These are phyloP conservation scores for Penicillium silybi DNA, from an alignment of 495 filamentous ascomycete genomes.

Conservation along the genomic window DNA sequence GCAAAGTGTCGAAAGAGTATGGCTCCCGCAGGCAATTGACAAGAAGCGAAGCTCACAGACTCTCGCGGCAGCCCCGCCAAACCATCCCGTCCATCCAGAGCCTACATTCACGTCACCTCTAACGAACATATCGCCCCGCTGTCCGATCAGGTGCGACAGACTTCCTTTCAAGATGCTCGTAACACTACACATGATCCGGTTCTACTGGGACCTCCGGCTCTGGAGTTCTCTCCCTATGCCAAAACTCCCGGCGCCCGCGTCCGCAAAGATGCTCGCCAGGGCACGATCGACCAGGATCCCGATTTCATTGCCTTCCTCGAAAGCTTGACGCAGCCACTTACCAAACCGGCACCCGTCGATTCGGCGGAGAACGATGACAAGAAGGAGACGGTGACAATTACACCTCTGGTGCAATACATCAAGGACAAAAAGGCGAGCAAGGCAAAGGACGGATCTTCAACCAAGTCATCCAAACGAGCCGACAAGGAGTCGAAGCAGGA, in stretches of 20 bases:
- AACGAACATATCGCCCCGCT: constrained; percentile 57
- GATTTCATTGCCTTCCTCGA: constrained; percentile 94
- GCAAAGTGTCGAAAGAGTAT: constrained; percentile 87
- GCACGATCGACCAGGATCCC: constrained; percentile 91
- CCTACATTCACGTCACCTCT: constrained; percentile 69
- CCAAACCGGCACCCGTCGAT: constrained; percentile 50
- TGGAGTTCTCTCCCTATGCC: constrained; percentile 81
- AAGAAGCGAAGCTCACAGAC: constrained; percentile 10
- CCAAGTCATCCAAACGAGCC: constrained; percentile 56
- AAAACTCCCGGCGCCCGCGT: constrained; percentile 67
- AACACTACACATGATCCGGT: constrained; percentile 62
- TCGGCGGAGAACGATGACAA: constrained; percentile 48
- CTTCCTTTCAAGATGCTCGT: constrained; percentile 69
- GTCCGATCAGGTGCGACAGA: constrained; percentile 59
- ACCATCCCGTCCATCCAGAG: constrained; percentile 69
- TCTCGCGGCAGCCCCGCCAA: constrained; percentile 62
- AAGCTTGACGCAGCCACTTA: constrained; percentile 72
- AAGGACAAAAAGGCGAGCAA: constrained; percentile 87
- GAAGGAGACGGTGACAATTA: constrained; percentile 67
- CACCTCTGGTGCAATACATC: constrained; percentile 85
- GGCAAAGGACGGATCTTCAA: constrained; percentile 59
- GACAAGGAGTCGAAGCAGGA: constrained; percentile 58
- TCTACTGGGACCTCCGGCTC: constrained; percentile 65
- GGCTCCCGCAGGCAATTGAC: constrained; percentile 5
- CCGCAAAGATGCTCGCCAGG: constrained; percentile 78